These are phyloP conservation scores for Fusarium papillatum DNA, from an alignment of 2,329 filamentous ascomycete species.

Conservation along the genomic window DNA sequence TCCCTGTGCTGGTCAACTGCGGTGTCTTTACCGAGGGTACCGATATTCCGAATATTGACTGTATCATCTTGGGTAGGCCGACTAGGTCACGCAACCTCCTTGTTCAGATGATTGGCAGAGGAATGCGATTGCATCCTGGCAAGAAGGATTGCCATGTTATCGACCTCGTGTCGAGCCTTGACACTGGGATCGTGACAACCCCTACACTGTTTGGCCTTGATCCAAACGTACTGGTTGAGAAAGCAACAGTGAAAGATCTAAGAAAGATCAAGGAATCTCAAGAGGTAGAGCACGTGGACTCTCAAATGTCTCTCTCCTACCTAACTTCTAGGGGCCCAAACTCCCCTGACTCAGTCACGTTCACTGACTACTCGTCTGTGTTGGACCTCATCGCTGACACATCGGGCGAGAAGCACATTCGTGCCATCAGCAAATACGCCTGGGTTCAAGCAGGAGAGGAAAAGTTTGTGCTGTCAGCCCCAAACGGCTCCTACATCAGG, in stretches of 20 bases:
- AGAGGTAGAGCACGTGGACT: conserved; percentile 54
- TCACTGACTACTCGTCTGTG: conserved; percentile 94
- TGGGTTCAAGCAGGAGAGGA: conserved; percentile 86
- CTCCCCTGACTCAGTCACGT: conserved; percentile 69
- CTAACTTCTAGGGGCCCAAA: conserved; percentile 22
- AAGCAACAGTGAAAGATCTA: conserved; percentile 75
- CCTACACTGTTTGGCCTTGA: conserved; percentile 95
- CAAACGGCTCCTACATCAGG: conserved; percentile 72
- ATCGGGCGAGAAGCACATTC: conserved; percentile 83
- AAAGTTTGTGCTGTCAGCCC: conserved; percentile 78
- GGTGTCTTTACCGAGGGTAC: conserved; percentile 98
- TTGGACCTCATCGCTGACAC: conserved; percentile 90
- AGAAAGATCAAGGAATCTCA: conserved; percentile 64
- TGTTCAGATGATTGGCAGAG: conserved; percentile 97
- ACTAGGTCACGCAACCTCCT: conserved; percentile 94
- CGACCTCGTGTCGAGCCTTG: conserved; percentile 91
- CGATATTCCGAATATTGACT: conserved; percentile 98
- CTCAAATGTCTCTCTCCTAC: conserved; percentile 27
- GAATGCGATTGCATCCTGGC: conserved; percentile 84
- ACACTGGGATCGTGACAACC: conserved; percentile 88
- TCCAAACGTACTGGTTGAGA: conserved; percentile 80
- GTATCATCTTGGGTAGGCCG: conserved; percentile 87
- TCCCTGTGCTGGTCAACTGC: conserved; percentile 92
- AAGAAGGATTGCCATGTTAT: conserved; percentile 96
- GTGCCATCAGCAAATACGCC: conserved; percentile 78